phyloP scores from a whole-genome alignment of 2,329 filamentous ascomycete genomes.

The Graphiopsis chlorocephala region DNA sequence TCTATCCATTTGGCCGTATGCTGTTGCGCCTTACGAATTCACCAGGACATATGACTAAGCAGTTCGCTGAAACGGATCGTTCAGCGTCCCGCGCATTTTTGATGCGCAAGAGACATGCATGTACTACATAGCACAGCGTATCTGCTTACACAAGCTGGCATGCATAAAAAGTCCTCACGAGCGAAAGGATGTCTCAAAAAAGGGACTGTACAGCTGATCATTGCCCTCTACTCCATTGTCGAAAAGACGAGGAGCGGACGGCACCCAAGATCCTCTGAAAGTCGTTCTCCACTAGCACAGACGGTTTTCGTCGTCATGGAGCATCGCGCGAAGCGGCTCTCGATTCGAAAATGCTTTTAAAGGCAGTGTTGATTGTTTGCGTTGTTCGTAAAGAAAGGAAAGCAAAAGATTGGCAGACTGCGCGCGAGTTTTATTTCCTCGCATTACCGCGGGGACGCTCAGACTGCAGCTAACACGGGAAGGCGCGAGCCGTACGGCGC shows the following conservation, averaged over 20 bases:
- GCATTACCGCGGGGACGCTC: neutral
- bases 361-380: slow-evolving; percentile 38
- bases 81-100: neutral
- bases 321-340: slow-evolving; percentile 35
- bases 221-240: slow-evolving; percentile 37
- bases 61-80: neutral
- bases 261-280: slow-evolving; percentile 39
- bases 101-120: neutral
- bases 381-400: slow-evolving; percentile 35
- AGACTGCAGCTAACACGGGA: neutral
- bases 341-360: slow-evolving; percentile 41
- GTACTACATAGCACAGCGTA: neutral
- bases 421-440: slow-evolving; percentile 16
- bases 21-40: too few species aligned
- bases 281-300: slow-evolving; percentile 38
- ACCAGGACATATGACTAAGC: neutral
- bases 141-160: neutral
- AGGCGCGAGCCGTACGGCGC: neutral
- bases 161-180: neutral
- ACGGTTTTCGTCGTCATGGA: slow-evolving; percentile 42
- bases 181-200: neutral
- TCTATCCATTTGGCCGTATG: neutral
- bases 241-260: slow-evolving; percentile 26
- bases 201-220: slow-evolving; percentile 37
- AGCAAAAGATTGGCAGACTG: neutral